Base-by-base conservation (phyloP, 805 yeast genomes). In the Nakazawaea molendinolei region DNA sequence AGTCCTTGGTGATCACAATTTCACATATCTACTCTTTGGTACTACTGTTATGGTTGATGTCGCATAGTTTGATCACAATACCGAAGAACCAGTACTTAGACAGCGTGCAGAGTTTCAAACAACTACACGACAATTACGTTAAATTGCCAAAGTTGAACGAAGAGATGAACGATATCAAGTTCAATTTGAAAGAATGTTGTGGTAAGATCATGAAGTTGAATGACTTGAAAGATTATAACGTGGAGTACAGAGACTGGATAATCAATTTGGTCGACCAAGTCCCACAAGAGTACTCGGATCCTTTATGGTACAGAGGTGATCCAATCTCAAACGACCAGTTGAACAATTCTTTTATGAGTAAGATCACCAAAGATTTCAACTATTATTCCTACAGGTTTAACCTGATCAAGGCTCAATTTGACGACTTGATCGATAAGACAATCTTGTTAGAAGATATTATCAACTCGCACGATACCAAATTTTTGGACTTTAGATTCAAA, bases 1-100 rank as follows among this genome's bases (percentile, higher is more conserved):
- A 78, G 52, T 67, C 78, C 21, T 67, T 86, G 57, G 66, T 81
- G 14, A 80, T 86, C 42, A 89, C 92, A 0, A 48, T 82, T 8
- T 74, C 92, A 1, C 92, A 86, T 52, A 76, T 81, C 15, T 86
- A 85, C 53, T 73, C 94, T 0, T 64, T 86, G 50, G 64, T 79
- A 2, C 50, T 86, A 23, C 87, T 90, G 2, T 67, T 83, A 16
- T 84, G 92, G 90, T 60, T 86, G 40, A 76, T 86, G 83, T 84
- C 90, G 3, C 89, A 85, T 53, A 95, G 95, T 0, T 56, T 83
- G 33, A 71, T 83, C 13, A 67, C 70, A 29, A 63, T 84, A 2
- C 94, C 95, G 0, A 65, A 83, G 39, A 53, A 32, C 12, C 35
- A 33, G 20, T 58, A 49, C 18, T 8, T 20, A 5, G 28, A 37